Conservation (phyloP, 208 protist species). For the Leishmania martiniquensis region DNA sequence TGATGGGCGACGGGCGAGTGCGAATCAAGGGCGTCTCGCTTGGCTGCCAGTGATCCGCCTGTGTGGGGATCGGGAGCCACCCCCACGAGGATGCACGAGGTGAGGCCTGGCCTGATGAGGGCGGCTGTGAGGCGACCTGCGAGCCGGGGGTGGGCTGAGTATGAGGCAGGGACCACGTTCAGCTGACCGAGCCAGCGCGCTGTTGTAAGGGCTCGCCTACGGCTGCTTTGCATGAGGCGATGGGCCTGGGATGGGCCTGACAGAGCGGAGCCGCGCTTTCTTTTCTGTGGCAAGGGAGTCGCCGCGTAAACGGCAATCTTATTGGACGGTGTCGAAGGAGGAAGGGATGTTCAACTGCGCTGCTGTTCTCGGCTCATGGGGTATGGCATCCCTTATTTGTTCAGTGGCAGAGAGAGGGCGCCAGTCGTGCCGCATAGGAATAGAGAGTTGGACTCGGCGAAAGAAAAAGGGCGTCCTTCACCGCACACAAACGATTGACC, state of each 20-base stretch:
- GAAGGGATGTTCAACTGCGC: no score
- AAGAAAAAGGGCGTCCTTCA: no score
- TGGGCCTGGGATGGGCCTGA: background rate
- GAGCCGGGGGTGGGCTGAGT: background rate
- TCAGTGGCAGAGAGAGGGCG: no score
- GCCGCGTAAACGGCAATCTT: background rate
- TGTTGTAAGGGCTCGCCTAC: background rate
- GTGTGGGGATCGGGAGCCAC: background rate
- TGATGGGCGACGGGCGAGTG: background rate
- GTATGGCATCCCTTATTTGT: no score
- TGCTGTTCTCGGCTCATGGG: no score
- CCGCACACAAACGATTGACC: no score
- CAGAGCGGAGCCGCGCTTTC: no score
- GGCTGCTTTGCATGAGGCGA: background rate
- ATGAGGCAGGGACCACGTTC: background rate
- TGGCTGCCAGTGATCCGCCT: background rate
- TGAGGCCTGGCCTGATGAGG: background rate
- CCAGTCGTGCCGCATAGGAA: no score
- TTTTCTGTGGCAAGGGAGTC: background rate
- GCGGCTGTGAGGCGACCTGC: background rate
- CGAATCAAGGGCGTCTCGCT: background rate
- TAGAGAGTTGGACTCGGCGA: no score
- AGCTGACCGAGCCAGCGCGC: background rate
- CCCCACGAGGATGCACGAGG: background rate
- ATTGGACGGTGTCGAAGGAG: no score